A percentile compares a stretch with the other conserved stretches of the same genome.
These are phyloP conservation scores for Rhodotorula sp. DNA, from an alignment of 1,284 basidiomycete genomes.

Conservation along the genomic window DNA sequence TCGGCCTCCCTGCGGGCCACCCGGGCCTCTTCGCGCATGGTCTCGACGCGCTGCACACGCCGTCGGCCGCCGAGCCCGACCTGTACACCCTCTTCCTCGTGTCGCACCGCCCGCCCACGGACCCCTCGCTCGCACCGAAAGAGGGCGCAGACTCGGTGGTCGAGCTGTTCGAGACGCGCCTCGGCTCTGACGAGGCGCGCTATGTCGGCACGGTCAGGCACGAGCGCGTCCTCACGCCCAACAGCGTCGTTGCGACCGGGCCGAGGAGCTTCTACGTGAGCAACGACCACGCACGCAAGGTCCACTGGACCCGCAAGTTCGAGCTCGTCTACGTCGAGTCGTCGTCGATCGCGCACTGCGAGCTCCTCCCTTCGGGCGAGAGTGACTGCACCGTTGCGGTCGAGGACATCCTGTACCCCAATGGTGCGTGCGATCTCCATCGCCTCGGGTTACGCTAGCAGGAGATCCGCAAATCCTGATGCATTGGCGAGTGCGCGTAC, in stretches of 20 bases:
- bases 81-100: constrained; percentile 57
- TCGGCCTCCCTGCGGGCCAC: constrained; percentile 13
- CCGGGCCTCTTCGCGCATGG: constrained; percentile 63
- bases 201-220: constrained; percentile 64
- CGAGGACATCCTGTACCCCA: constrained; percentile 36
- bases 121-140: constrained; percentile 49
- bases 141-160: constrained; percentile 70
- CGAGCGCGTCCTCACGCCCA: constrained; percentile 64
- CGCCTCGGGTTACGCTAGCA: too few relatives aligned
- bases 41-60: constrained; percentile 59
- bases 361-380: background rate
- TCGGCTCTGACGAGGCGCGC: constrained; percentile 56
- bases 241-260: constrained; percentile 66
- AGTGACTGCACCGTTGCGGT: constrained; percentile 36
- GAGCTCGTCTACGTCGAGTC: constrained; percentile 16
- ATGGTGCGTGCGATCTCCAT: constrained; percentile 21
- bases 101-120: constrained; percentile 62
- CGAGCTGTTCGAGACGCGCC: constrained; percentile 65
- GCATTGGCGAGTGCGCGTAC: background rate
- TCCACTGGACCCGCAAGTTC: constrained; percentile 50
- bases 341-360: constrained; percentile 40
- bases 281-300: constrained; percentile 62
- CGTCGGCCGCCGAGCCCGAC: background rate
- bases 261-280: constrained; percentile 61
- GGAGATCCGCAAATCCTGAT: too few relatives aligned